phyloP scores from a whole-genome alignment of 345 rosid species.

The Boechera stricta region DNA sequence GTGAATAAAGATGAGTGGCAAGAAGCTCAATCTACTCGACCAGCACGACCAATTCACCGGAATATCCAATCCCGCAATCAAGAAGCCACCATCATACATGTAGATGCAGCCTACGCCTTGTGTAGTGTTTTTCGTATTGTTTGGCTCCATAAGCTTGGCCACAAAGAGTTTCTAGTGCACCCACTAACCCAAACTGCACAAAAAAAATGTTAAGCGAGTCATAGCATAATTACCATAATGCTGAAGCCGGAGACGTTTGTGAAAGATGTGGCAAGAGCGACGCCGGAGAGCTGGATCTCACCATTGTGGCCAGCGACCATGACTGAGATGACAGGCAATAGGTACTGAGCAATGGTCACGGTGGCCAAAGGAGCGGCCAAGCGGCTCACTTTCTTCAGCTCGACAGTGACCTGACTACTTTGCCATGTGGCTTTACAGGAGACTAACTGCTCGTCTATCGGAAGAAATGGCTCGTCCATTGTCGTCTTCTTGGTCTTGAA shows the following conservation, averaged over 20 bases:
- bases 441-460: not conserved
- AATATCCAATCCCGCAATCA: no score
- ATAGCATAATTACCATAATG: constrained; percentile 1
- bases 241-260: constrained; percentile 22
- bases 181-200: constrained; percentile 38
- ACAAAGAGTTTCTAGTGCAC: constrained; percentile 46
- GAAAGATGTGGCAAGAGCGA: constrained; percentile 31
- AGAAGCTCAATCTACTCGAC: no score
- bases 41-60: no score
- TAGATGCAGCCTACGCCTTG: no score
- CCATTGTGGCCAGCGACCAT: constrained; percentile 28
- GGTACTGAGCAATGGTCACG: constrained; percentile 21
- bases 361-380: constrained; percentile 31
- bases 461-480: constrained; percentile 22
- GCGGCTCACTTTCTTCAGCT: constrained; percentile 21
- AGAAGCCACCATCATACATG: no score
- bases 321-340: constrained; percentile 22
- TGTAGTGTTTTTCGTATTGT: constrained; percentile 26
- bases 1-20: no score
- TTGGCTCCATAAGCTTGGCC: constrained; percentile 48
- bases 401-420: not conserved
- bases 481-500: not conserved
- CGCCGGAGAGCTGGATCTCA: constrained; percentile 31
- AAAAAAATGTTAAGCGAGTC: not conserved
- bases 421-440: not conserved